Evolutionary conservation across 257 asterid species (phyloP).

Genomic region (Rhazya stricta): DNA sequence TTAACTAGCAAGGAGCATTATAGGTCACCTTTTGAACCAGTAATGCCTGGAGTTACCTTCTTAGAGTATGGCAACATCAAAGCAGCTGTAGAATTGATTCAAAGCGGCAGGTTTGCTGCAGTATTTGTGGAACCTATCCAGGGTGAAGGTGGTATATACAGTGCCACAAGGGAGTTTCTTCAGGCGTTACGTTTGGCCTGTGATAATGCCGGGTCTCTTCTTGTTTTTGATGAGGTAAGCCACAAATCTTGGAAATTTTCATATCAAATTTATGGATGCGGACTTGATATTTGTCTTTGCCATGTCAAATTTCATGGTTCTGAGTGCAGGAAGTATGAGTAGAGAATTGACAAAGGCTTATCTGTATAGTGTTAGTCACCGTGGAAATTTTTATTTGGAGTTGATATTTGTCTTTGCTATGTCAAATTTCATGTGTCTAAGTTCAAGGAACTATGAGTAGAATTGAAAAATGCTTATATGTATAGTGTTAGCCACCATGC

Average conservation of each 20-base stretch:
- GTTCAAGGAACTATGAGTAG: background rate
- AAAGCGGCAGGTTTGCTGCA: conserved; percentile 73
- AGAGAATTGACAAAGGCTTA: background rate
- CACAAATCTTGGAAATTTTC: background rate
- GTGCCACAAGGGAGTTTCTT: conserved; percentile 68
- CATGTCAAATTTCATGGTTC: background rate
- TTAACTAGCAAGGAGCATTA: conserved; percentile 85
- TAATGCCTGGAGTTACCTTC: conserved; percentile 93
- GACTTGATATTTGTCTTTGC: background rate
- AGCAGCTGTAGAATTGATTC: conserved; percentile 60
- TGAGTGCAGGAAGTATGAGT: background rate
- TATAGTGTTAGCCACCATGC: background rate
- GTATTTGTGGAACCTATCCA: conserved; percentile 94
- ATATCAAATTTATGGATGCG: background rate
- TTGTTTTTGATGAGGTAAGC: conserved; percentile 88
- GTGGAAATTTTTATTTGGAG: background rate
- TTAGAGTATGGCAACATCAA: conserved; percentile 64
- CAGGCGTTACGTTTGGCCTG: conserved; percentile 69
- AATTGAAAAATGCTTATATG: background rate
- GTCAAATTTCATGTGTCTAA: background rate
- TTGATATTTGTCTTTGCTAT: background rate
- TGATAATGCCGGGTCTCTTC: conserved; percentile 69
- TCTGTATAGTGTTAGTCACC: background rate
- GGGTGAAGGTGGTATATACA: conserved; percentile 97
- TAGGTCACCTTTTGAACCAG: conserved; percentile 79